Evolutionary conservation across 1,284 basidiomycete genomes (phyloP).

Genomic region (Cutaneotrichosporon sp.): DNA sequence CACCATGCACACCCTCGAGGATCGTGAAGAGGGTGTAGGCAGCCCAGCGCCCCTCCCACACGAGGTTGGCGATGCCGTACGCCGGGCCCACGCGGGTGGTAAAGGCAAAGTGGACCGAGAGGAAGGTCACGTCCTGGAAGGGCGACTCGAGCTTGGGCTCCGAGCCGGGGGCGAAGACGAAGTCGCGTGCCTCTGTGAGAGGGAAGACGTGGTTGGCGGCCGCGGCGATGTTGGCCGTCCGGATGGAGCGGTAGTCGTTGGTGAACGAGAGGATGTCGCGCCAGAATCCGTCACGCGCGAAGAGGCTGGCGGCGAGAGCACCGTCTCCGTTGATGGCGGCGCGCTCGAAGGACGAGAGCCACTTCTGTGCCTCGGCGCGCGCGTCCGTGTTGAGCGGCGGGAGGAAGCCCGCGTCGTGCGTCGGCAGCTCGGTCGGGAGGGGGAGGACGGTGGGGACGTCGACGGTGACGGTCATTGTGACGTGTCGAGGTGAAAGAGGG

Average conservation of each 20-base stretch:
- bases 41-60: slow-evolving; percentile 63
- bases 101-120: slow-evolving; percentile 63
- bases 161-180: slow-evolving; percentile 53
- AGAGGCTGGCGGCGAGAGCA: slow-evolving; percentile 30
- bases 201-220: slow-evolving; percentile 52
- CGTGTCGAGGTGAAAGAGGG: not conserved
- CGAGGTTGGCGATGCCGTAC: slow-evolving; percentile 61
- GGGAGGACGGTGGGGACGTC: slow-evolving; percentile 2
- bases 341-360: slow-evolving; percentile 9
- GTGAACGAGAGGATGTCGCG: slow-evolving; percentile 40
- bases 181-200: slow-evolving; percentile 49
- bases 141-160: slow-evolving; percentile 52
- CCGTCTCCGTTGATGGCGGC: slow-evolving; percentile 29
- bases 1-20: slow-evolving; percentile 61
- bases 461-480: slow-evolving; percentile 10
- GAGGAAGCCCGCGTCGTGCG: slow-evolving; percentile 12
- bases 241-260: slow-evolving; percentile 39
- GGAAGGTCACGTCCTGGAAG: slow-evolving; percentile 63
- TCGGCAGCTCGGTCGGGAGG: slow-evolving; percentile 14
- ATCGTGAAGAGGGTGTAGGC: slow-evolving; percentile 62
- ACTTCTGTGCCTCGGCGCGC: not conserved
- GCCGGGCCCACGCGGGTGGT: slow-evolving; percentile 59
- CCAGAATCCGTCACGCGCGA: slow-evolving; percentile 40
- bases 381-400: not conserved
- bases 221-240: slow-evolving; percentile 34